phyloP scores from a whole-genome alignment of 2,329 filamentous ascomycete species.

The Helicocarpus griseus region DNA sequence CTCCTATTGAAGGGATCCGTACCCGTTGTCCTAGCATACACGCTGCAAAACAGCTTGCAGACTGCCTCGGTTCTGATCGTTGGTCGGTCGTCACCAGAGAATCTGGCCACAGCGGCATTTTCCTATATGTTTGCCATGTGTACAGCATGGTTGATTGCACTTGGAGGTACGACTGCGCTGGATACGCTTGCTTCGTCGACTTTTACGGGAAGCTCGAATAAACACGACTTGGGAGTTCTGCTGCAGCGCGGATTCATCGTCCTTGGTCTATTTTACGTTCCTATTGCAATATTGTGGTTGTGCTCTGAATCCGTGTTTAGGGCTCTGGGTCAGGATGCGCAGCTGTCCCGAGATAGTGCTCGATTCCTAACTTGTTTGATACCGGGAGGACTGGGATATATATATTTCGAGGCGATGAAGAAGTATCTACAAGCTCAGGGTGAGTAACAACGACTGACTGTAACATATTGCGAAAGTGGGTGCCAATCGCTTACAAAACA shows the following conservation, averaged over 20 bases:
- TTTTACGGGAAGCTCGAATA: constrained; percentile 72
- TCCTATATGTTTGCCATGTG: constrained; percentile 93
- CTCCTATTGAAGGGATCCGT: background rate
- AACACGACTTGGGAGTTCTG: constrained; percentile 66
- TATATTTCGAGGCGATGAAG: constrained; percentile 74
- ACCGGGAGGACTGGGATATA: constrained; percentile 73
- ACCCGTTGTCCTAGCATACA: constrained; percentile 1
- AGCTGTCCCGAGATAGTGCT: constrained; percentile 63
- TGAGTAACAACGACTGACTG: constrained; percentile 17
- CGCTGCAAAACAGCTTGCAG: constrained; percentile 44
- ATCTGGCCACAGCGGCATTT: constrained; percentile 72
- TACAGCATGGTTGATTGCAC: constrained; percentile 74
- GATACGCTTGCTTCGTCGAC: constrained; percentile 76
- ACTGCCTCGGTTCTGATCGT: constrained; percentile 74
- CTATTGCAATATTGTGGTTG: constrained; percentile 64
- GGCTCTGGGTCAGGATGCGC: constrained; percentile 65
- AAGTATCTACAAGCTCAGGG: constrained; percentile 51
- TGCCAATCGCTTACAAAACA: background rate
- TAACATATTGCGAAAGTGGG: no score
- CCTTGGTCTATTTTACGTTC: constrained; percentile 60
- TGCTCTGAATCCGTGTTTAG: constrained; percentile 66
- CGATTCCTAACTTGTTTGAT: constrained; percentile 64
- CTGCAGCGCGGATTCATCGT: constrained; percentile 68
- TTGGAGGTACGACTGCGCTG: constrained; percentile 76
- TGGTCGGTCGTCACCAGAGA: constrained; percentile 67